Evolutionary conservation across 352 stramenopile genomes (phyloP).

Genomic region (Phytophthora crassamura): DNA sequence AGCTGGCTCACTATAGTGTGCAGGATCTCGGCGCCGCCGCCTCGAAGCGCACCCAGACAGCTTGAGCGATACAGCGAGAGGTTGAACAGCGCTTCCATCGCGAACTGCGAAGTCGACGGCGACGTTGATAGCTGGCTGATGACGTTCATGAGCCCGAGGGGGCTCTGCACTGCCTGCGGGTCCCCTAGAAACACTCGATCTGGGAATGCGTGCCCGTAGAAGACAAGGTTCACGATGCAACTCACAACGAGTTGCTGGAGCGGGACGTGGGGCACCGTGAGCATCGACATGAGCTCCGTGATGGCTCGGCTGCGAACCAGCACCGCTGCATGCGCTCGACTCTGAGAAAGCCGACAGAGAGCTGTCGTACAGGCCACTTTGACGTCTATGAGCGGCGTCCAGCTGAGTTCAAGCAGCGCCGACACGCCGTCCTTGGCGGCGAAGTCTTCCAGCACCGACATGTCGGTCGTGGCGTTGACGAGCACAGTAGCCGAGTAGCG

Average conservation of each 20-base stretch:
- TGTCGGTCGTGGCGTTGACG: conserved; percentile 66
- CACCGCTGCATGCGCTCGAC: conserved; percentile 37
- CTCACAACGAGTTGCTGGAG: conserved; percentile 71
- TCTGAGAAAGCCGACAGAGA: conserved; percentile 64
- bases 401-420: conserved; percentile 74
- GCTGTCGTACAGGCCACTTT: conserved; percentile 75
- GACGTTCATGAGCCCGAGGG: conserved; percentile 72
- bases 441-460: conserved; percentile 53
- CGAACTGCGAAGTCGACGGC: conserved; percentile 55
- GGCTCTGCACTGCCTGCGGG: conserved; percentile 69
- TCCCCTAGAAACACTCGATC: conserved; percentile 83
- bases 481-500: conserved; percentile 70
- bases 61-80: conserved; percentile 68
- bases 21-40: conserved; percentile 68
- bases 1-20: conserved; percentile 52
- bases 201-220: conserved; percentile 62
- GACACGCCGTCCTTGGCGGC: conserved; percentile 58
- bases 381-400: conserved; percentile 66
- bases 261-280: conserved; percentile 57
- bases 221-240: conserved; percentile 77
- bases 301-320: conserved; percentile 51
- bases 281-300: conserved; percentile 77
- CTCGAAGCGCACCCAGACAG: conserved; percentile 57
- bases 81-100: conserved; percentile 74
- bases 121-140: conserved; percentile 53